Evolutionary conservation across 2,329 filamentous ascomycete species (phyloP).

Genomic region (Curvularia lunata): DNA sequence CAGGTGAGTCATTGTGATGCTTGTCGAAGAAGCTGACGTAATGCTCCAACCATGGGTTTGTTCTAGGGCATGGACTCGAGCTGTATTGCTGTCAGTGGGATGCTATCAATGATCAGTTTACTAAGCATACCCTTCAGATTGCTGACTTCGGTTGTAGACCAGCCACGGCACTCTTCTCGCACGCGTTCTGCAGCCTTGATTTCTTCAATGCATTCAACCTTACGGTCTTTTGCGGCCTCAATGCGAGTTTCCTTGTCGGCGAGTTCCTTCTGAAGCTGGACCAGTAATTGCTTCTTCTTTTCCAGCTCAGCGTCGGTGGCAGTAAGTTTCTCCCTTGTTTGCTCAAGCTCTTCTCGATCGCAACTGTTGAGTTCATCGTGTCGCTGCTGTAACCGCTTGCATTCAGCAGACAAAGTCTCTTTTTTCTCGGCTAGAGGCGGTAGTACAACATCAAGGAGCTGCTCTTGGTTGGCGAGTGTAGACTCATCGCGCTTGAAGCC

Average conservation of each 20-base stretch:
- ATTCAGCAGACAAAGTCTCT: conserved; percentile 67
- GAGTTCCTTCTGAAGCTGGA: conserved; percentile 69
- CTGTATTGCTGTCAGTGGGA: conserved; percentile 57
- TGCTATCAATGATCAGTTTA: neutral
- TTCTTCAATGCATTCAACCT: conserved; percentile 71
- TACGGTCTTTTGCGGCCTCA: conserved; percentile 68
- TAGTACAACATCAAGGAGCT: conserved; percentile 69
- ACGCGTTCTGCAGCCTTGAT: conserved; percentile 84
- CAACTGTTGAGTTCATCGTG: conserved; percentile 78
- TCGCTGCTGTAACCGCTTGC: conserved; percentile 71
- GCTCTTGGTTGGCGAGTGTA: conserved; percentile 70
- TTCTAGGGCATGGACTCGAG: conserved; percentile 69
- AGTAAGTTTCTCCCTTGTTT: conserved; percentile 72
- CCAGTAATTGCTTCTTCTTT: conserved; percentile 71
- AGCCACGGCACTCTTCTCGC: conserved; percentile 86
- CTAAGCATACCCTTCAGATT: conserved; percentile 73
- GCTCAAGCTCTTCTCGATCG: conserved; percentile 78
- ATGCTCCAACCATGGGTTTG: conserved; percentile 74
- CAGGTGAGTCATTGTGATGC: conserved; percentile 75
- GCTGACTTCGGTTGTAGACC: conserved; percentile 81
- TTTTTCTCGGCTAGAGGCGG: conserved; percentile 69
- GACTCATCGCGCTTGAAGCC: conserved; percentile 78
- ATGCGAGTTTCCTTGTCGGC: conserved; percentile 71
- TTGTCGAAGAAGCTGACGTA: conserved; percentile 63
- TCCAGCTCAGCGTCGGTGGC: conserved; percentile 71